These are phyloP conservation scores for Pythium plurisporium DNA, from an alignment of 352 stramenopile genomes.

Conservation along the genomic window DNA sequence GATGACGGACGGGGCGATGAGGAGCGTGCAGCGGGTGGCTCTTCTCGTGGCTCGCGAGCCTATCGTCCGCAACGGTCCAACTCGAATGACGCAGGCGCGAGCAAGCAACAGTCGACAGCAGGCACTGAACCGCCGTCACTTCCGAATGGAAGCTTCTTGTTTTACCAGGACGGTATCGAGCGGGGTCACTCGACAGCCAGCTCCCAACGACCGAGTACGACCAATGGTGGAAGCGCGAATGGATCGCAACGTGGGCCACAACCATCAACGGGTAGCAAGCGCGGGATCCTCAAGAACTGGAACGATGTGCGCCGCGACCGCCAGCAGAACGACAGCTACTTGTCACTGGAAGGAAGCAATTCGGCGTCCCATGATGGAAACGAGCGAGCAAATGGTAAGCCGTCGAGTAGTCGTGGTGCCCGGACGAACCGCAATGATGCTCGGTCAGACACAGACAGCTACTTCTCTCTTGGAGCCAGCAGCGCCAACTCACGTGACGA, in stretches of 20 bases:
- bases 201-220: conserved; percentile 1
- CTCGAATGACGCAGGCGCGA: neutral
- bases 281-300: conserved; percentile 24
- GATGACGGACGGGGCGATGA: neutral
- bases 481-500: conserved; percentile 9
- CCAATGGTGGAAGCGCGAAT: neutral
- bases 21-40: neutral
- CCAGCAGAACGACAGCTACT: conserved; percentile 13
- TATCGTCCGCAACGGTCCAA: neutral
- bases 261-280: conserved; percentile 3
- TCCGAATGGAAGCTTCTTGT: conserved; percentile 19
- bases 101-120: neutral
- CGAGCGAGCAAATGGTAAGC: neutral
- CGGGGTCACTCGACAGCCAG: conserved; percentile 3
- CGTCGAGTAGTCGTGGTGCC: neutral
- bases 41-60: neutral
- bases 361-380: conserved; percentile 3
- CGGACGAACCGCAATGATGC: conserved; percentile 9
- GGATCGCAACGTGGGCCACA: neutral
- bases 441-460: conserved; percentile 23
- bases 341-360: conserved; percentile 10
- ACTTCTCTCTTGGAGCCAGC: conserved; percentile 18
- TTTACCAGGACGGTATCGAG: conserved; percentile 22
- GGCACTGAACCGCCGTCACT: neutral
- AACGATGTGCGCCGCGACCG: conserved; percentile 15